phyloP scores from a whole-genome alignment of 345 rosid species.

The Abelmoschus esculentus region DNA sequence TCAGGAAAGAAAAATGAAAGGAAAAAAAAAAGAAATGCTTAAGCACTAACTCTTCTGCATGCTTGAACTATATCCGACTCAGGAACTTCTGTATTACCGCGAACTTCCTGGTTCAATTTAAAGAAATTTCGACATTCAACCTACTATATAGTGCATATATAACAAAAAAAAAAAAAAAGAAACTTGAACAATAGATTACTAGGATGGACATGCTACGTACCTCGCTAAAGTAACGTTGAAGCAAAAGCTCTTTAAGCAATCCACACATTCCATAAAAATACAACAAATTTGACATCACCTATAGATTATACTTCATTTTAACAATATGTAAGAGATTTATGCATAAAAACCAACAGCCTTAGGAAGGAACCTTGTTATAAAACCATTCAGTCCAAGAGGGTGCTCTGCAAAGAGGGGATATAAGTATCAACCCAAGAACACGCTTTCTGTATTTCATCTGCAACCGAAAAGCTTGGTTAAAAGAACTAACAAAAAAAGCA shows the following conservation, averaged over 20 bases:
- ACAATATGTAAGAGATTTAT: background rate
- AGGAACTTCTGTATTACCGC: too few relatives aligned
- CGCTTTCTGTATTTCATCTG: slow-evolving; percentile 89
- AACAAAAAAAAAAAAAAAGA: too few relatives aligned
- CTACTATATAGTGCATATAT: too few relatives aligned
- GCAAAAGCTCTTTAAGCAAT: slow-evolving; percentile 64
- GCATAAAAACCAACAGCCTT: background rate
- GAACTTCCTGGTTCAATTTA: too few relatives aligned
- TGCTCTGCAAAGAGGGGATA: slow-evolving; percentile 82
- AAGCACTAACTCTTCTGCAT: too few relatives aligned
- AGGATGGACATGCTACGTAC: slow-evolving; percentile 22
- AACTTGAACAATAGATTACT: too few relatives aligned
- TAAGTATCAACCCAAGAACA: slow-evolving; percentile 84
- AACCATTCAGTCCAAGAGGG: slow-evolving; percentile 71
- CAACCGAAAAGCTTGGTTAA: slow-evolving; percentile 20
- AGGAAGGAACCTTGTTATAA: slow-evolving; percentile 21
- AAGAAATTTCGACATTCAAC: too few relatives aligned
- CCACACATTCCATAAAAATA: slow-evolving; percentile 83
- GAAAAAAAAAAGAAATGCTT: too few relatives aligned
- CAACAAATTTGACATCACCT: slow-evolving; percentile 27
- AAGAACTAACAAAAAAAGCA: slow-evolving; percentile 2
- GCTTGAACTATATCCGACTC: too few relatives aligned
- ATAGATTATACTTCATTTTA: slow-evolving; percentile 8
- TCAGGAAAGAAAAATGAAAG: too few relatives aligned
- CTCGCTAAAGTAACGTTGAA: slow-evolving; percentile 93